Conservation (phyloP, 768 basidiomycete species). For the Podaxis rugospora region DNA sequence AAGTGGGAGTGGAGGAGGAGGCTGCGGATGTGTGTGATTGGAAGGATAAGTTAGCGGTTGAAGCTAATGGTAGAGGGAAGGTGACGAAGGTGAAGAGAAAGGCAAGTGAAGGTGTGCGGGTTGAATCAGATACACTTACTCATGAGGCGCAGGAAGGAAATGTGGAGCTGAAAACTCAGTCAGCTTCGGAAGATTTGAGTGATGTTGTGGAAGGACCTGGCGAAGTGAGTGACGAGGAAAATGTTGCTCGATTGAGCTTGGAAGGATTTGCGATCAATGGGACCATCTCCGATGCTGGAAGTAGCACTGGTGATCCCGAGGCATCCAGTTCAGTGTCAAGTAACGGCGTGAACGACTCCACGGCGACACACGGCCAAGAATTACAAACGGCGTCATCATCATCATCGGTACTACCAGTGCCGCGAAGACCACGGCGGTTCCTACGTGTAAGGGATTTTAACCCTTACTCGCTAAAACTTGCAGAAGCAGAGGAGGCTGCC, state of each 20-base stretch:
- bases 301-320: neutral
- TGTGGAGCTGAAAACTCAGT: neutral
- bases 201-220: neutral
- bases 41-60: constrained; percentile 8
- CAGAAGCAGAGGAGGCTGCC: constrained; percentile 4
- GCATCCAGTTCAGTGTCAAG: neutral
- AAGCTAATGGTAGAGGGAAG: constrained; percentile 2
- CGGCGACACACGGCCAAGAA: neutral
- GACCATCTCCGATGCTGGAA: neutral
- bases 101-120: neutral
- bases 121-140: neutral
- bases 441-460: constrained; percentile 30
- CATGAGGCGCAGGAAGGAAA: neutral
- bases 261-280: neutral
- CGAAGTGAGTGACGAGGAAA: neutral
- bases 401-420: neutral
- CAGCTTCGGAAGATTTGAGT: neutral
- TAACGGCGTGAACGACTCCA: neutral
- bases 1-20: neutral
- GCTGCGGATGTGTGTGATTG: neutral
- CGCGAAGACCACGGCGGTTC: constrained; percentile 15
- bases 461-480: constrained; percentile 23
- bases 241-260: neutral
- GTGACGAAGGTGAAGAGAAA: constrained; percentile 7
- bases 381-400: neutral